Evolutionary conservation across 768 basidiomycete genomes (phyloP), one percentile per base, ranked within the genome.

Genomic region (Amanita subjunquillea): DNA sequence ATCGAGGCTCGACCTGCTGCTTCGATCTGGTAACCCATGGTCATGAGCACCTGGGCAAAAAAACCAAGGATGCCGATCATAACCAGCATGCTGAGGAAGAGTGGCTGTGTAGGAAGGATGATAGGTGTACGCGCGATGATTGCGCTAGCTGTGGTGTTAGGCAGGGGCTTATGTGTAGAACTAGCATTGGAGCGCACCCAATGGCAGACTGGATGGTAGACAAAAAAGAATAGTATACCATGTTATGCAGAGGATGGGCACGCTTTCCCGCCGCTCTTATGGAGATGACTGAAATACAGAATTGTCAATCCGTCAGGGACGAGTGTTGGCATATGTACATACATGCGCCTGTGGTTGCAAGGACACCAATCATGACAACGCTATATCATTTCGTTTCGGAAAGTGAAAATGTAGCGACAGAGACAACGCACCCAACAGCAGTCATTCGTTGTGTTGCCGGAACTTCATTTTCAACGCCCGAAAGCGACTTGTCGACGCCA

Each of bases 211-310:
- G 66, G 17, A 72, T 50, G 1, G 82, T 72, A 50, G 78, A 83
- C 56, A 78, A 70, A 6, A 72, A 63, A 1, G 84, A 80, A 63
- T 85, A 91, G 50, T 78, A 88, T 0, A 74, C 67, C 58, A 91
- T 72, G 1, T 78, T 72, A 61, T 94, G 90, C 50, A 91, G 64
- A 1, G 89, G 72, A 58, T 87, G 85, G 1, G 89, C 89, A 3
- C 83, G 75, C 53, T 75, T 82, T 0, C 91, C 90, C 30, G 92
- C 86, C 0, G 78, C 77, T 6, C 88, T 78, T 20, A 76, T 65
- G 0, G 68, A 59, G 2, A 67, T 73, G 57, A 68, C 74, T 75
- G 20, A 2, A 36, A 9, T 12, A 9, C 9, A 48, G 22, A 42
- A 12, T 23, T 6, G 32, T 17, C 17, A 17, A 17, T 27, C 4